Evolutionary conservation across 2,329 filamentous ascomycete genomes (phyloP), one percentile per base, ranked within the genome.

Genomic region (Pseudogymnoascus verrucosus): DNA sequence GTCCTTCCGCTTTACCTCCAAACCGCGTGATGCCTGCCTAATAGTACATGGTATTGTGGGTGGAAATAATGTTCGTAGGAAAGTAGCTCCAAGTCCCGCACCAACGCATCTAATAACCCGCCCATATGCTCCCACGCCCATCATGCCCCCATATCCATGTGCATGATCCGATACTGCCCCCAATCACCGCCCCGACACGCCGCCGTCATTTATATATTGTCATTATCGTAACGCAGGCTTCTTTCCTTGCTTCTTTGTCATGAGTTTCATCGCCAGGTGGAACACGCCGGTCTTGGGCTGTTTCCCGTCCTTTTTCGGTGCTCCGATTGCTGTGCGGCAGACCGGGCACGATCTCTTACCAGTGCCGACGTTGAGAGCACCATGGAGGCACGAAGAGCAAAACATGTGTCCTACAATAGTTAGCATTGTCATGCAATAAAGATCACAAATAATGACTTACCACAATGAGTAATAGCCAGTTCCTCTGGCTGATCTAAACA

Each of bases 381-480:
- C 80, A 68, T 86, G 83, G 1, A 89, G 77, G 69, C 86, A 89
- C 64, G 82, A 79, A 54, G 82, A 81, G 67, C 86, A 89, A 71
- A 86, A 89, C 2, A 88, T 75, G 69, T 89, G 86, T 8, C 86
- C 86, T 88, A 39, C 57, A 42, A 60, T 40, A 34, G 37, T 28
- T 40, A 47, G 42, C 28, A 42, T 57, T 51, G 31, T 51, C 59
- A 16, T 40, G 16, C 3, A 34, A 57, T 36, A 61, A 39, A 61
- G 19, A 40, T 28, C 16, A 14, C 1, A 23, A 61, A 28, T 28
- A 16, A 40, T 4, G 34, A 72, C 84, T 67, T 83, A 88, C 86
- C 86, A 73, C 86, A 89, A 72, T 87, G 83, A 2, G 86, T 89
- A 54, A 87, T 81, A 1, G 84, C 87, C 65, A 89, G 69, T 28